Base-by-base conservation (phyloP, 768 basidiomycete species). In the Baorangia bicolor region DNA sequence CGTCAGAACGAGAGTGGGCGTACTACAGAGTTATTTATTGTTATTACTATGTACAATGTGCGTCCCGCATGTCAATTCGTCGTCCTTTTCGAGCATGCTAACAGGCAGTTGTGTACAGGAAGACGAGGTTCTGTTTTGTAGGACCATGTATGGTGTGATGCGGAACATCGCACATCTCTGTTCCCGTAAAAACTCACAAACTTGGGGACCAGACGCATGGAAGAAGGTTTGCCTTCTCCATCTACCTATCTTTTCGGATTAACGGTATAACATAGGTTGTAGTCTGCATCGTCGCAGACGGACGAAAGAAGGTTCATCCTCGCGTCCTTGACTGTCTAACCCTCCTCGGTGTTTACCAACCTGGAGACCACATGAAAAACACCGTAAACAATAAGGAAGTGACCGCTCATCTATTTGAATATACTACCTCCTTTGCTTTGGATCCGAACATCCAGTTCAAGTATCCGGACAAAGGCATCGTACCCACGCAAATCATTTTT, bases 11-110 rank as follows among this genome's bases (percentile, higher is more conserved):
- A 90, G 65, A 82, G 74, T 57, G 84, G 86, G 30, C 80, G 94
- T 50, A 81, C 87, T 53, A 97, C 94, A 13, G 95, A 98, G 66
- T 69, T 98, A 51, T 90, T 96, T 75, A 89, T 98, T 68, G 91
- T 93, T 55, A 90, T 98, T 64, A 98, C 94, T 23, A 94, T 97
- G 93, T 97, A 88, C 69, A 97, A 97, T 69, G 95, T 96, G 70
- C 68, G 87, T 70, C 21, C 25, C 25, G 23, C 47, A 31, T n/a
- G n/a, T 56, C n/a, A 33, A 34, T 3, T 42, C 5, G 14, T 27
- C 7, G 7, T 30, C 53, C 49, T 31, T 45, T 43, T 43, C 35
- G 28, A 49, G 53, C 27, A 14, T 60, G 56, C 64, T 67, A 34
- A 67, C 44, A 16, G 21, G 5, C 16, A 18, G 18, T 21, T 25